Evolutionary conservation across 495 filamentous ascomycete species (phyloP).

Genomic region (Corynascus novoguineensis): DNA sequence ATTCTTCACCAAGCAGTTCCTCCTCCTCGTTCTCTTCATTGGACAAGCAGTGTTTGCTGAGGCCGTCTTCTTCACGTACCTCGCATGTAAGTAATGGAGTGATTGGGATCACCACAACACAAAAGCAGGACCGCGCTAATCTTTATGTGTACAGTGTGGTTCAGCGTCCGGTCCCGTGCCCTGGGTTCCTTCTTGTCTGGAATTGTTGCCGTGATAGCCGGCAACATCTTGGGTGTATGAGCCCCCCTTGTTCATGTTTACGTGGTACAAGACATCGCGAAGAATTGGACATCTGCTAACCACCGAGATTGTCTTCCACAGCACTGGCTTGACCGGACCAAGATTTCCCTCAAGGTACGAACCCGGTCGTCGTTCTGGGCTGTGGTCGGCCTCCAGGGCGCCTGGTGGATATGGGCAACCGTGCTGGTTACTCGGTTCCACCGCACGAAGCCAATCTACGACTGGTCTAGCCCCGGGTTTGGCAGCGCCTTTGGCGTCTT

Average conservation of each 20-base stretch:
- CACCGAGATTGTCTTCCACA: conserved; percentile 4
- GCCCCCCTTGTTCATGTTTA: not conserved
- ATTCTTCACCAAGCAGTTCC: conserved; percentile 26
- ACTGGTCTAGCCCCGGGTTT: conserved; percentile 54
- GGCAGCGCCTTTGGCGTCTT: conserved; percentile 54
- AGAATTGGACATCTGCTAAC: too few relatives aligned
- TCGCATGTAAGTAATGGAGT: conserved; percentile 33
- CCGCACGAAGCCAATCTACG: conserved; percentile 46
- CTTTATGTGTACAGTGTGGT: too few relatives aligned
- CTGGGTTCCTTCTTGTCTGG: conserved; percentile 58
- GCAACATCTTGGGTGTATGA: conserved; percentile 49
- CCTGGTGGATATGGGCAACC: conserved; percentile 59
- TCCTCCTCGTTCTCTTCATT: conserved; percentile 56
- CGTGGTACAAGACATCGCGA: too few relatives aligned
- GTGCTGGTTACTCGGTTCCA: conserved; percentile 50
- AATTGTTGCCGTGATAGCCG: conserved; percentile 51
- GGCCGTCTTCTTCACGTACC: conserved; percentile 59
- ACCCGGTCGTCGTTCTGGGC: conserved; percentile 36
- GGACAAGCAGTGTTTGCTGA: conserved; percentile 57
- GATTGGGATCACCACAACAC: too few relatives aligned
- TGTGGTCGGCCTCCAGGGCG: conserved; percentile 50
- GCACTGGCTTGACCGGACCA: conserved; percentile 48
- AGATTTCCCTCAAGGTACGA: conserved; percentile 45
- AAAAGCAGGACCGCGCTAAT: too few relatives aligned
- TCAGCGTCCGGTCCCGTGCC: conserved; percentile 56